Evolutionary conservation across 1,139 yeast species (phyloP).

Genomic region (Pichia norvegensis): DNA sequence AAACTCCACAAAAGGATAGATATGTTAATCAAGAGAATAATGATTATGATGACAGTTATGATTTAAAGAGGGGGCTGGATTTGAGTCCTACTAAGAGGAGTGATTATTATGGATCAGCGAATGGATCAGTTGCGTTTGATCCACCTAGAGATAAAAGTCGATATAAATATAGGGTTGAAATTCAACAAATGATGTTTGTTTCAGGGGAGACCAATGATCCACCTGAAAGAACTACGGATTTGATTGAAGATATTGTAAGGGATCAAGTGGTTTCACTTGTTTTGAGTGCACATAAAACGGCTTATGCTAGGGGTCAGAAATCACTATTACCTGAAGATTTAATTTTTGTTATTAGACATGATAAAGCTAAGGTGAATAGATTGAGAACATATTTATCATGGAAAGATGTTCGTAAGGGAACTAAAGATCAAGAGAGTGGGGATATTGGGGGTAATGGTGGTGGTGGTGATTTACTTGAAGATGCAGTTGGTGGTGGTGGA

Average conservation of each 20-base stretch:
- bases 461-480: slow-evolving; percentile 39
- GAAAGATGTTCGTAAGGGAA: slow-evolving; percentile 97
- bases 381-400: slow-evolving; percentile 85
- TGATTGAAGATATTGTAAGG: slow-evolving; percentile 90
- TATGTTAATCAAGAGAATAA: background rate
- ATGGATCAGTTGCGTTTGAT: slow-evolving; percentile 3
- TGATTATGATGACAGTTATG: background rate
- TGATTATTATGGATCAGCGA: background rate
- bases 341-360: slow-evolving; percentile 86
- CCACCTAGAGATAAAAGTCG: slow-evolving; percentile 34
- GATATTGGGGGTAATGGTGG: slow-evolving; percentile 45
- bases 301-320: slow-evolving; percentile 73
- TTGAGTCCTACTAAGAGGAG: slow-evolving; percentile 1
- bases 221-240: slow-evolving; percentile 80
- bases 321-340: slow-evolving; percentile 89
- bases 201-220: slow-evolving; percentile 94
- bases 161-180: slow-evolving; percentile 74
- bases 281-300: slow-evolving; percentile 72
- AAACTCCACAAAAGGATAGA: background rate
- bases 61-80: slow-evolving; percentile 1
- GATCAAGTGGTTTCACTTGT: slow-evolving; percentile 87
- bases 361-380: slow-evolving; percentile 88
- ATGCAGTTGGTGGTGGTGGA: slow-evolving; percentile 28
- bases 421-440: slow-evolving; percentile 88
- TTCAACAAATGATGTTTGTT: slow-evolving; percentile 98